Base-by-base conservation (phyloP, 768 basidiomycete species). In the Lentinula boryana region DNA sequence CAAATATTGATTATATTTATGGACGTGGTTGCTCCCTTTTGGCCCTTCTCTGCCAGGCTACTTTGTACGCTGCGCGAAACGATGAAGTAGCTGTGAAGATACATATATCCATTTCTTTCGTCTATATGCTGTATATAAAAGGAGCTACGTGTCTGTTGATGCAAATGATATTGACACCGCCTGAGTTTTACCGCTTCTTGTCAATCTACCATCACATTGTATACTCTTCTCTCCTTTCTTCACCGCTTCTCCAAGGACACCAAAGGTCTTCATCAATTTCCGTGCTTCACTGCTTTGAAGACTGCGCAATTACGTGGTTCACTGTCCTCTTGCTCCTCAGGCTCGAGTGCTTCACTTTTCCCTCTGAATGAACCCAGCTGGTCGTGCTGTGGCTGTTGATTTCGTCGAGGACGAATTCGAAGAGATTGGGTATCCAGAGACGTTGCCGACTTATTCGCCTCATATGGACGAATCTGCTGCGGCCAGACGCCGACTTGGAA, bases 381-480 rank as follows among this genome's bases (percentile, higher is more conserved):
- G 38, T 21, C 55, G 55, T 68, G 84, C 88, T 70, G 79, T 90
- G 65, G 80, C 86, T 68, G 80, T 92, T 64, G 85, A 89, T 70
- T 82, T 92, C 72, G 86, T 84, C 69, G 74, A 82, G 63, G 78
- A 80, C 62, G 89, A 90, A 65, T 90, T 88, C 72, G 88, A 90
- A 73, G 80, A 90, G 69, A 75, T 89, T 62, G 71, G 80, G 13
- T 83, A 90, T 63, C 88, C 88, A 41, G 27, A 73, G 67, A 65
- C 66, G 56, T 73, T 81, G 7, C 81, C 81, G 33, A 68, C 84
- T 55, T 83, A 80, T 65, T 56, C 55, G 12, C 31, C 55, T 23
- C 78, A 79, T 58, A 80, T 82, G 78, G 88, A 85, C 67, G 89
- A 89, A 54, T 44, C 55, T 43, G 55, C 38, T 41, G 91, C 90